These are phyloP conservation scores for Batkoa obscura DNA, from an alignment of 371 early-diverging fungal species.

Conservation along the genomic window DNA sequence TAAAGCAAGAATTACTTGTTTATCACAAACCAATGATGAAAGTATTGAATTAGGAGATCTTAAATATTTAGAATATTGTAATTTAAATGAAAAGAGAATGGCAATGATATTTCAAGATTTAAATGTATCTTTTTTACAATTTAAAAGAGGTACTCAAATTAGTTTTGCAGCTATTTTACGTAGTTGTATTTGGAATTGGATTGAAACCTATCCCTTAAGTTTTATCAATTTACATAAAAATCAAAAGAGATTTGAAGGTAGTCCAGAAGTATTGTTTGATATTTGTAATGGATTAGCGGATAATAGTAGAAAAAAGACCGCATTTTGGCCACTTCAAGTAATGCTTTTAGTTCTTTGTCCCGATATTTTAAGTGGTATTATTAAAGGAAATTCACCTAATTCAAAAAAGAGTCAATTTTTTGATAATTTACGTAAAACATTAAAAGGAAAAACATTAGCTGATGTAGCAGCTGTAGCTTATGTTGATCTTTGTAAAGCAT, in stretches of 20 bases:
- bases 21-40: slow-evolving; percentile 36
- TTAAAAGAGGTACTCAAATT: slow-evolving; percentile 46
- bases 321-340: slow-evolving; percentile 69
- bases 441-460: slow-evolving; percentile 35
- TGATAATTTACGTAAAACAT: slow-evolving; percentile 35
- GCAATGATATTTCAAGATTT: no score
- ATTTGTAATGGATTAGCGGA: slow-evolving; percentile 49
- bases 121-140: slow-evolving; percentile 24
- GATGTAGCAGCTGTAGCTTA: slow-evolving; percentile 59
- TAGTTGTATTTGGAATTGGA: slow-evolving; percentile 77
- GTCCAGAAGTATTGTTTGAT: slow-evolving; percentile 57
- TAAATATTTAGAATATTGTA: slow-evolving; percentile 53
- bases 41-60: slow-evolving; percentile 55
- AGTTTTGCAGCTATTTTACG: slow-evolving; percentile 45
- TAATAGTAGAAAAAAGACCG: slow-evolving; percentile 33
- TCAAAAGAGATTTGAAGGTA: slow-evolving; percentile 59
- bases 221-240: slow-evolving; percentile 44
- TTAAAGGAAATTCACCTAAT: slow-evolving; percentile 1
- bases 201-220: slow-evolving; percentile 57
- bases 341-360: slow-evolving; percentile 65
- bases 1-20: slow-evolving; percentile 28
- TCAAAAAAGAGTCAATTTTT: slow-evolving; percentile 30
- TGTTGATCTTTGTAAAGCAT: slow-evolving; percentile 62
- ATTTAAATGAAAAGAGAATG: slow-evolving; percentile 45
- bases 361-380: slow-evolving; percentile 36